These are phyloP conservation scores for Lentinula guzmanii DNA, from an alignment of 768 basidiomycete species.

Conservation along the genomic window DNA sequence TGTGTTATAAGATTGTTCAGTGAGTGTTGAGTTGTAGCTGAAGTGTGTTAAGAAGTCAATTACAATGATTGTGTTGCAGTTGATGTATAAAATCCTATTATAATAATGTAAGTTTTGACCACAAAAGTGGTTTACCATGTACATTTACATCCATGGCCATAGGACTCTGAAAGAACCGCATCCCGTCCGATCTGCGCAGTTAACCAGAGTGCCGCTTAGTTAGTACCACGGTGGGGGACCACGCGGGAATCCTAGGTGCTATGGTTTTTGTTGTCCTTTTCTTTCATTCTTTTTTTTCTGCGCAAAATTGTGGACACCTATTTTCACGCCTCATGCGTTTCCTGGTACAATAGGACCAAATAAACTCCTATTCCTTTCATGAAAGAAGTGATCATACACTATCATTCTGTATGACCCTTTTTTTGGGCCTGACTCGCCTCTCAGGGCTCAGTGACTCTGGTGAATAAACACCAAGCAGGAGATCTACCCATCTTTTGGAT, in stretches of 20 bases:
- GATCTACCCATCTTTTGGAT: background rate
- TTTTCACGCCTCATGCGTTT: background rate
- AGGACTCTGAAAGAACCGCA: conserved; percentile 49
- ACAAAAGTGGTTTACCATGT: background rate
- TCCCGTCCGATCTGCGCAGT: conserved; percentile 62
- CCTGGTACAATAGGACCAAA: background rate
- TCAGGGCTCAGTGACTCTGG: conserved; percentile 1
- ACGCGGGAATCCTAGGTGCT: conserved; percentile 53
- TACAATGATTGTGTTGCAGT: no score
- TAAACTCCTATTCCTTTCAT: background rate
- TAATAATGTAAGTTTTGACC: no score
- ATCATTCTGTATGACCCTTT: background rate
- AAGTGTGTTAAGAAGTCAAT: no score
- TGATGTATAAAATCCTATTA: no score
- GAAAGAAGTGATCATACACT: background rate
- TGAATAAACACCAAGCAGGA: conserved; percentile 2
- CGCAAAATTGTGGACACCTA: background rate
- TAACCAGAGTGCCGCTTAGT: conserved; percentile 57
- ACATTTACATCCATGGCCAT: conserved; percentile 33
- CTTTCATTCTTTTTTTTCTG: background rate
- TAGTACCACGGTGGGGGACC: conserved; percentile 65
- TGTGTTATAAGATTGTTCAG: no score
- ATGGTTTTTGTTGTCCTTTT: conserved; percentile 33
- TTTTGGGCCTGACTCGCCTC: background rate
- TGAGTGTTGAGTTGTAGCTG: no score